Percentiles rank a stretch among this genome's conserved stretches.
Evolutionary conservation across 345 rosid genomes (phyloP).

Genomic region (Brassica incana): DNA sequence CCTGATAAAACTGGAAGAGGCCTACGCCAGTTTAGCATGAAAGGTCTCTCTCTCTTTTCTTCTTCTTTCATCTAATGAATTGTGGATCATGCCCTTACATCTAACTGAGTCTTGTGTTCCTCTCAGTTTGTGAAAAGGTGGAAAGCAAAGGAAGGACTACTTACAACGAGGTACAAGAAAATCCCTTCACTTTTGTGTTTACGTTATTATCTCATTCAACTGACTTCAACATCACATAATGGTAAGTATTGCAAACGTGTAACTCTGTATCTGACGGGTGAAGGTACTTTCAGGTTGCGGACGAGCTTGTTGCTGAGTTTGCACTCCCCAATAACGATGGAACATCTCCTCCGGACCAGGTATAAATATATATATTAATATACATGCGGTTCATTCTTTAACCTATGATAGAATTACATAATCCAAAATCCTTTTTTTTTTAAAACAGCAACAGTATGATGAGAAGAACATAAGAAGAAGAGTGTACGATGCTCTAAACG

Average conservation of each 20-base stretch:
- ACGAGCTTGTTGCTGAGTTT: slow-evolving; percentile 99
- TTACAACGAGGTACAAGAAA: slow-evolving; percentile 74
- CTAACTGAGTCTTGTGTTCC: slow-evolving; percentile 10
- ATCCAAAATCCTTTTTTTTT: not conserved
- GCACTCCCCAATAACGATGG: slow-evolving; percentile 73
- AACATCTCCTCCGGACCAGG: slow-evolving; percentile 85
- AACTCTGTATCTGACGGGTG: slow-evolving; percentile 40
- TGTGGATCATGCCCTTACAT: not conserved
- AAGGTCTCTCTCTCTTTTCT: slow-evolving; percentile 53
- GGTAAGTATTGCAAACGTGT: not conserved
- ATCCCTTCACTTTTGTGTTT: not conserved
- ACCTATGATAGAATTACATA: not conserved
- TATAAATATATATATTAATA: slow-evolving; percentile 20
- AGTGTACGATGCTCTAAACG: slow-evolving; percentile 98
- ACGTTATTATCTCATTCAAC: not conserved
- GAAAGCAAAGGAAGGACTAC: slow-evolving; percentile 99
- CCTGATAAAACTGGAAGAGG: slow-evolving; percentile 98
- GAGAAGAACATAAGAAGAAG: slow-evolving; percentile 97
- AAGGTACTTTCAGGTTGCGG: slow-evolving; percentile 80
- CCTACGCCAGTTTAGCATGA: slow-evolving; percentile 98
- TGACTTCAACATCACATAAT: not conserved
- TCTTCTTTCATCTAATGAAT: not conserved
- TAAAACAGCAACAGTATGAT: slow-evolving; percentile 85
- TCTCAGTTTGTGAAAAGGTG: slow-evolving; percentile 92
- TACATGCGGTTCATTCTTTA: not conserved